These are phyloP conservation scores for Clavulina sp. DNA, from an alignment of 768 basidiomycete species.

Conservation along the genomic window DNA sequence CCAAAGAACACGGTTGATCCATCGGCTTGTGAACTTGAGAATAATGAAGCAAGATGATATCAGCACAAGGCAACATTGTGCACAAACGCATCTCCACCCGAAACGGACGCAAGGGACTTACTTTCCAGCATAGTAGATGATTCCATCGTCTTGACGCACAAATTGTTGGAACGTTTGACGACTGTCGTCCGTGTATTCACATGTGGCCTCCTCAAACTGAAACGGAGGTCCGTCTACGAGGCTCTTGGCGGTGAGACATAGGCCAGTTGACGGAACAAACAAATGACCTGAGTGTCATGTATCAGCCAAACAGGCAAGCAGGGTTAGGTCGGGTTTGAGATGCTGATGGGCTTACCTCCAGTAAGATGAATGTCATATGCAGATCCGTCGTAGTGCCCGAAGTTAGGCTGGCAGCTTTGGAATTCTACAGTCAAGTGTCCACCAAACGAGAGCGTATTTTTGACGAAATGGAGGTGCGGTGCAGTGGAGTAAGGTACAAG, in stretches of 20 bases:
- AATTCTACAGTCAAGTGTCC: background rate
- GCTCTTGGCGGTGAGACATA: background rate
- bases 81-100: no score
- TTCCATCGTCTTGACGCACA: background rate
- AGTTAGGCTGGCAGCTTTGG: slow-evolving; percentile 2
- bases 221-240: background rate
- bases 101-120: background rate
- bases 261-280: background rate
- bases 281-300: background rate
- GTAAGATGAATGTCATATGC: background rate
- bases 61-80: background rate
- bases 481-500: no score
- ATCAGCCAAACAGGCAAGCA: no score
- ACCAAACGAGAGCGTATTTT: background rate
- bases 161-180: background rate
- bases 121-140: slow-evolving; percentile 1
- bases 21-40: background rate
- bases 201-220: background rate
- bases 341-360: background rate
- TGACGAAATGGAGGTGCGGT: background rate
- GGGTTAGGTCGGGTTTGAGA: no score
- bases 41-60: no score
- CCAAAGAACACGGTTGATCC: background rate
- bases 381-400: background rate
- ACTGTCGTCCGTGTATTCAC: background rate